Percentiles rank a stretch among this genome's conserved stretches.
These are phyloP conservation scores for Lachancea mirantina DNA, from an alignment of 805 yeast genomes.

Conservation along the genomic window DNA sequence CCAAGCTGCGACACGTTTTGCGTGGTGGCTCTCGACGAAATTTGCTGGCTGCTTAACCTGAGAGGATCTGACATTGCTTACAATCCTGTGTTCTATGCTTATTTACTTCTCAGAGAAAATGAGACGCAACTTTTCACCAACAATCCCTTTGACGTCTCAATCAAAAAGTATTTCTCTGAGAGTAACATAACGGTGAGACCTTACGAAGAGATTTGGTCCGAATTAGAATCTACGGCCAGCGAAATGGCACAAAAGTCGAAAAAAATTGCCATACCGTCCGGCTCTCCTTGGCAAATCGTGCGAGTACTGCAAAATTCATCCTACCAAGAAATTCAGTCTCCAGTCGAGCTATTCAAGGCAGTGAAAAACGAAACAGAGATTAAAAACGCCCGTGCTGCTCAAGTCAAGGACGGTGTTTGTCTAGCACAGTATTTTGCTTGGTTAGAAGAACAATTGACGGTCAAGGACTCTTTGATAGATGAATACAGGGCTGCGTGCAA, in stretches of 20 bases:
- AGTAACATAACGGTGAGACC: slow-evolving; percentile 43
- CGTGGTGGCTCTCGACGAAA: slow-evolving; percentile 73
- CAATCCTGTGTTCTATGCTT: slow-evolving; percentile 80
- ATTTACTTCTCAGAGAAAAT: slow-evolving; percentile 40
- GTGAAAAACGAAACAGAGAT: slow-evolving; percentile 70
- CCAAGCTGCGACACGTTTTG: slow-evolving; percentile 40
- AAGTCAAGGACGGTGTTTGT: slow-evolving; percentile 76
- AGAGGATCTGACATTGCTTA: slow-evolving; percentile 78
- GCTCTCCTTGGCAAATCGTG: slow-evolving; percentile 63
- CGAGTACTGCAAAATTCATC: slow-evolving; percentile 39
- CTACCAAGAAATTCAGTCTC: slow-evolving; percentile 43
- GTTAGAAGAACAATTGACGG: slow-evolving; percentile 56
- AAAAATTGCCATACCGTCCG: slow-evolving; percentile 45
- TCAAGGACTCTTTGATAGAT: slow-evolving; percentile 38
- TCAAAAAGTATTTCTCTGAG: slow-evolving; percentile 35
- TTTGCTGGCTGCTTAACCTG: slow-evolving; percentile 84
- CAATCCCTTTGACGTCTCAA: slow-evolving; percentile 33
- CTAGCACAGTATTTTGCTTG: slow-evolving; percentile 71
- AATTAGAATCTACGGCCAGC: slow-evolving; percentile 12
- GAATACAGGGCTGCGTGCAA: slow-evolving; percentile 63
- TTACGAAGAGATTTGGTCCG: slow-evolving; percentile 52
- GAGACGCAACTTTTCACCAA: slow-evolving; percentile 49
- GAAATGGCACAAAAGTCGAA: slow-evolving; percentile 20
- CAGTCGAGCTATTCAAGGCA: slow-evolving; percentile 61
- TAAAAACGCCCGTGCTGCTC: slow-evolving; percentile 65